Evolutionary conservation across 306 rosid species (phyloP), one percentile per base, ranked within the genome.

Genomic region (Vigna mungo): DNA sequence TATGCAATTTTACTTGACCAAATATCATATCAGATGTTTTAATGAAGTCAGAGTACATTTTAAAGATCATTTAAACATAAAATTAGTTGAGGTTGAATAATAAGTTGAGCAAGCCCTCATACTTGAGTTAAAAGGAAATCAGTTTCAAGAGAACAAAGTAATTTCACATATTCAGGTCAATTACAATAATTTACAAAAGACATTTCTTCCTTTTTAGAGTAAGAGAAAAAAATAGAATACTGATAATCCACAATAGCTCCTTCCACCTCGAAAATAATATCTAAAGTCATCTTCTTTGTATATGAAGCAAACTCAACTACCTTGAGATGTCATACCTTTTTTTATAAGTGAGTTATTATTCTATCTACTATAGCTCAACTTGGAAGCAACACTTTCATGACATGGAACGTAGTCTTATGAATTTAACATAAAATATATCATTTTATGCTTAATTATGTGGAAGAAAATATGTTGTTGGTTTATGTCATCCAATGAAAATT

Each of bases 341-440:
- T 53, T 96, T 87, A 79, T 85, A 89, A 69, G 88, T 84, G 15
- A 85, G 86, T 79, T 93, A 79, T 85, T 93, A 84, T 79, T 87
- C 97, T 78, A 87, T 86, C 85, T 91, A 91, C 99, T 20, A 20
- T 98, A 92, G 74, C 83, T 90, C 73, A 90, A 84, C 89, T 91
- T 91, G 72, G 97, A 84, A 85, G 97, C 97, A 80, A 85, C 99
- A 68, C 98, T 82, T 84, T 95, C 98, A 55, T 89, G 99, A 72
- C 98, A 89, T 3, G 98, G 98, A 71, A 89, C 94, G 9, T 95
- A 95, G 10, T 92, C 99, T 98, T 95, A 81, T 9, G 49, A 78
- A 62, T 68, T 47, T 48, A 69, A 80, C 79, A 18, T 14, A 27
- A 46, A 14, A 23, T 9, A 37, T 36, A 62, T 66, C 37, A 67